Evolutionary conservation across 1,139 yeast species (phyloP).

Genomic region (Saccharomyces hybrid): DNA sequence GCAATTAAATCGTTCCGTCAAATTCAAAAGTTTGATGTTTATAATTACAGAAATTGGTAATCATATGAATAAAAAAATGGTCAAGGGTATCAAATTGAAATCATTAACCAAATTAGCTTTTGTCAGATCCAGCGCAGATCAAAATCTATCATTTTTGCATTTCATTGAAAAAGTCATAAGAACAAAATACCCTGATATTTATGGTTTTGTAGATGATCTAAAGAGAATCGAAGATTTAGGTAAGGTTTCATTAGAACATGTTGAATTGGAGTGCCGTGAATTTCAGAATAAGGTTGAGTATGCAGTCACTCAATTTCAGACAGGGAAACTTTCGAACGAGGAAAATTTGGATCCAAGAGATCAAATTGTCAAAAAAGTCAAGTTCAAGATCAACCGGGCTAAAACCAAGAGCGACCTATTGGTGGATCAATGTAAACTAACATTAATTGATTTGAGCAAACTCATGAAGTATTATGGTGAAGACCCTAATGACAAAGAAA

Average conservation of each 20-base stretch:
- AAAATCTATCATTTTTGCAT: slow-evolving; percentile 75
- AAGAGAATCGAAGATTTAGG: slow-evolving; percentile 54
- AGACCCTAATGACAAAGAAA: slow-evolving; percentile 51
- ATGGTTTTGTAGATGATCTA: slow-evolving; percentile 72
- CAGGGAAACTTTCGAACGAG: slow-evolving; percentile 71
- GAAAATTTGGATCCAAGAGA: slow-evolving; percentile 72
- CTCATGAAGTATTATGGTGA: slow-evolving; percentile 84
- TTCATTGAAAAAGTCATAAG: slow-evolving; percentile 79
- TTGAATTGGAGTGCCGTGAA: slow-evolving; percentile 63
- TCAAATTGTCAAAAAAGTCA: slow-evolving; percentile 46
- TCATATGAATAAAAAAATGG: slow-evolving; percentile 89
- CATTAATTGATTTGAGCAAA: slow-evolving; percentile 48
- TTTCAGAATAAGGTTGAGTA: slow-evolving; percentile 48
- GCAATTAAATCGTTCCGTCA: slow-evolving; percentile 52
- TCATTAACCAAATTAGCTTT: slow-evolving; percentile 78
- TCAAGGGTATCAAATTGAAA: slow-evolving; percentile 75
- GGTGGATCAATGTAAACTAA: slow-evolving; percentile 48
- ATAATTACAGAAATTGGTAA: slow-evolving; percentile 84
- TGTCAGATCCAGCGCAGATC: slow-evolving; percentile 70
- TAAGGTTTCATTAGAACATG: slow-evolving; percentile 67
- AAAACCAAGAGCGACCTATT: slow-evolving; percentile 51
- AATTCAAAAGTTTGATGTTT: slow-evolving; percentile 59
- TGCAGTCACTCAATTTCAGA: slow-evolving; percentile 49
- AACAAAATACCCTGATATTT: slow-evolving; percentile 67
- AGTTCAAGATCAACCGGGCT: slow-evolving; percentile 53